Percentiles rank a stretch among this genome's conserved stretches.
Conservation (phyloP, 2,329 filamentous ascomycete genomes). For the Apiospora hydei region DNA sequence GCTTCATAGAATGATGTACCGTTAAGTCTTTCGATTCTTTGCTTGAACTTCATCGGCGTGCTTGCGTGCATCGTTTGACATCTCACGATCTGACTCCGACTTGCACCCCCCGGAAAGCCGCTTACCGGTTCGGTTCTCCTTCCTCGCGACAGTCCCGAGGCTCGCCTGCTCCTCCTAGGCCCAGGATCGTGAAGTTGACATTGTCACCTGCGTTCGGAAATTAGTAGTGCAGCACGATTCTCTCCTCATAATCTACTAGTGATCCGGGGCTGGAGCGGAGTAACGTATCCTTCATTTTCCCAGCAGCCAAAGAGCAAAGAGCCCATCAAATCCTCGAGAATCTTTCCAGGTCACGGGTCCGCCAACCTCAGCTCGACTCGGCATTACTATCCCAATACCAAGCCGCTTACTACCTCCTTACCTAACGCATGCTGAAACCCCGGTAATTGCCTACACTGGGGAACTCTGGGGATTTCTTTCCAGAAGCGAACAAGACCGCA, state of each 20-base stretch:
- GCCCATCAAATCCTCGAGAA: background rate
- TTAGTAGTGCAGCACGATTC: conserved; percentile 18
- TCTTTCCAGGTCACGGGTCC: conserved; percentile 4
- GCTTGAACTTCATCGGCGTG: background rate
- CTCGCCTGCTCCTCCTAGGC: background rate
- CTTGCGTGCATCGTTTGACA: conserved; percentile 20
- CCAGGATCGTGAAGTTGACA: conserved; percentile 15
- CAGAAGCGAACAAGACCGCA: background rate
- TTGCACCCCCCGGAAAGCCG: conserved; percentile 3
- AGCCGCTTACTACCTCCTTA: conserved; percentile 16
- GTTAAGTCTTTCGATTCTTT: conserved; percentile 14
- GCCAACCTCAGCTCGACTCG: conserved; percentile 13
- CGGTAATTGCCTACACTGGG: conserved; percentile 11
- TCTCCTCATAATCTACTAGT: conserved; percentile 19
- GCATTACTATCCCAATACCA: conserved; percentile 7
- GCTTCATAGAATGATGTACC: conserved; percentile 15
- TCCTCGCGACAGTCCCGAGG: background rate
- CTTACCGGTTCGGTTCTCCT: background rate
- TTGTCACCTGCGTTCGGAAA: conserved; percentile 11
- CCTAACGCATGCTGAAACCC: conserved; percentile 14
- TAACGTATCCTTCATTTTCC: conserved; percentile 10
- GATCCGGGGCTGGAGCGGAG: conserved; percentile 12
- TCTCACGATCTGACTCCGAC: conserved; percentile 13
- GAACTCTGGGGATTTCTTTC: conserved; percentile 7
- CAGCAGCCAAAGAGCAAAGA: conserved; percentile 1